Percentiles rank a stretch among this genome's conserved stretches.
phyloP scores from a whole-genome alignment of 1,284 basidiomycete genomes.

The Leccinum griseonigrum region DNA sequence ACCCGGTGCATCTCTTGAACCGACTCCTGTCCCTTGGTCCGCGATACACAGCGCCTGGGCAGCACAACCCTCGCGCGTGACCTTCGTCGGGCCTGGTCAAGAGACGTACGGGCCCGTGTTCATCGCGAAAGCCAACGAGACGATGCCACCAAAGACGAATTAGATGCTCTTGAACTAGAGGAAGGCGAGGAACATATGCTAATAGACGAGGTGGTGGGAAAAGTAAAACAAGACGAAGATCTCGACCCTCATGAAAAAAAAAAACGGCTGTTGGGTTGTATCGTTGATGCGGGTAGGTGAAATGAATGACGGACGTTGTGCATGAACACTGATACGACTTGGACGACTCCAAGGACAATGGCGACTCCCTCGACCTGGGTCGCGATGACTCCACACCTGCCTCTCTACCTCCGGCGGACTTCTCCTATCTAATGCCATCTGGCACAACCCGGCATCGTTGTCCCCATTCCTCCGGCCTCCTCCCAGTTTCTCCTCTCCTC shows the following conservation, averaged over 20 bases:
- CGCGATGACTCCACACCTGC: no score
- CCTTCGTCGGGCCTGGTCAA: constrained; percentile 60
- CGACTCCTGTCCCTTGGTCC: constrained; percentile 62
- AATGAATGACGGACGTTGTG: constrained; percentile 6
- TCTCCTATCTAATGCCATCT: no score
- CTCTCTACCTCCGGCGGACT: no score
- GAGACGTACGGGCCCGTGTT: constrained; percentile 46
- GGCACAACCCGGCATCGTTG: no score
- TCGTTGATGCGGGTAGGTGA: constrained; percentile 72
- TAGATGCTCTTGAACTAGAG: constrained; percentile 30
- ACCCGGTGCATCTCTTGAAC: constrained; percentile 40
- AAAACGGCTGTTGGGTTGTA: constrained; percentile 74
- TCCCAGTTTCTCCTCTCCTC: no score
- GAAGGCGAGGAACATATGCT: constrained; percentile 36
- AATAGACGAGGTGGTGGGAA: constrained; percentile 71
- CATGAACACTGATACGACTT: constrained; percentile 9
- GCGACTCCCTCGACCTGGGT: no score
- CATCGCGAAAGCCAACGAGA: constrained; percentile 39
- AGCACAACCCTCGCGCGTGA: constrained; percentile 48
- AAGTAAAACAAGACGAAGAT: constrained; percentile 68
- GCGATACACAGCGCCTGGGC: constrained; percentile 63
- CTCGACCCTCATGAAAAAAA: constrained; percentile 81
- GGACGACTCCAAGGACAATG: not conserved
- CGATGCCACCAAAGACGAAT: constrained; percentile 39
- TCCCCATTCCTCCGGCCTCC: no score